Evolutionary conservation across 176 grass and related monocot species (phyloP).

Genomic region (Poa pratensis): DNA sequence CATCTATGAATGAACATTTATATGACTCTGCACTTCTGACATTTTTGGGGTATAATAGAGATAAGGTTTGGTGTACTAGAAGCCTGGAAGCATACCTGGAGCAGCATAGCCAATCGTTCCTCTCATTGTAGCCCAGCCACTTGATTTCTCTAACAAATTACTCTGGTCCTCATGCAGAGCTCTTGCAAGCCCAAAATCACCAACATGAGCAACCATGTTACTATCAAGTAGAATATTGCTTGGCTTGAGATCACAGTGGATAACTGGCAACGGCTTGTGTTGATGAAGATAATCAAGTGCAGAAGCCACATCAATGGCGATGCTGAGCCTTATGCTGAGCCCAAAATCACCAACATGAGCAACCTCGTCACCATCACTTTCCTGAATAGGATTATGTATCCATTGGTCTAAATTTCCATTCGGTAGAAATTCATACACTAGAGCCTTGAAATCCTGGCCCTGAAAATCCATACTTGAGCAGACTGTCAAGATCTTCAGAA

Average conservation of each 20-base stretch:
- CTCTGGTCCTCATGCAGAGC: conserved; percentile 8
- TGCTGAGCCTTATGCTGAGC: neutral
- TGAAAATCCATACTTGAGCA: conserved; percentile 37
- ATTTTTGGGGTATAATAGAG: neutral
- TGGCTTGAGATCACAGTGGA: conserved; percentile 42
- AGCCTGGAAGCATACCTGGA: conserved; percentile 17
- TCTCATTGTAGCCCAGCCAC: conserved; percentile 29
- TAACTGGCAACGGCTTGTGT: neutral
- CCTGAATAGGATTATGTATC: neutral
- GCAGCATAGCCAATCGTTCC: conserved; percentile 23
- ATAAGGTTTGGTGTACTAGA: neutral
- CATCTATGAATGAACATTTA: neutral
- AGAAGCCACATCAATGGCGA: conserved; percentile 8
- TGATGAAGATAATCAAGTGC: conserved; percentile 39
- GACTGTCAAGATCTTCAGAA: conserved; percentile 17
- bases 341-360: neutral
- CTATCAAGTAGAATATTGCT: conserved; percentile 26
- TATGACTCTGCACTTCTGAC: neutral
- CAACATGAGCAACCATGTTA: conserved; percentile 24
- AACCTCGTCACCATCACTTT: neutral
- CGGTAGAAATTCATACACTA: conserved; percentile 22
- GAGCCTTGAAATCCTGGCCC: conserved; percentile 16
- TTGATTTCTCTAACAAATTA: conserved; percentile 10
- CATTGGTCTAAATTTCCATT: conserved; percentile 36
- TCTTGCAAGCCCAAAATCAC: conserved; percentile 43